Base-by-base conservation (phyloP, 176 grass and related monocot genomes). In the Eremochloa ophiuroides region DNA sequence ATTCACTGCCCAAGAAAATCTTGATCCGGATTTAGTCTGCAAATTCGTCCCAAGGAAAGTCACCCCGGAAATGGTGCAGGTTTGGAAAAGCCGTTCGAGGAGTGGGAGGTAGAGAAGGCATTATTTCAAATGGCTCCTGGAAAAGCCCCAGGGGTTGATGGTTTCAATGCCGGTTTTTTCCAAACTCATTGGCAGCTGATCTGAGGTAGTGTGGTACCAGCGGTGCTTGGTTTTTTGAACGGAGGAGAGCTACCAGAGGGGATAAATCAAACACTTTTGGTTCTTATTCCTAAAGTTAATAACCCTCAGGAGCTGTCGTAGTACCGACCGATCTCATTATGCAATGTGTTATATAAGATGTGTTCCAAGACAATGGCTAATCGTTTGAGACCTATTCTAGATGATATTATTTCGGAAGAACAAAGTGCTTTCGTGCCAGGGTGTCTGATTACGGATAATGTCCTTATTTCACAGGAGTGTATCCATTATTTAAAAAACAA, bases 131-230 rank as follows among this genome's bases (percentile, higher is more conserved):
- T 75, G 72, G 14, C 7, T 0, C 72, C 72, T 0, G 1, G 0
- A 0, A 75, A 75, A 2, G 7, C 72, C 0, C 74, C 74, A 0
- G 53, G 74, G 0, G 33, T 29, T 0, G 55, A 76, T 29, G 74
- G 74, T 0, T 61, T 76, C 6, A 39, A 25, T 18, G 55, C 35
- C 0, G 22, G 12, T 0, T 62, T 76, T 1, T 76, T 41, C 0
- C 53, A 76, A 1, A 10, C 4, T 0, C 30, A 76, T 4, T 76
- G 73, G 53, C 0, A 4, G 0, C 0, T 61, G 6, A 2, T 62
- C 0, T 15, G 27, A 0, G 4, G 0, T 0, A 7, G 15, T 0
- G 34, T 76, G 0, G n/a, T 18, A 0, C 0, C 5, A 3, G 55
- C 56, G 2, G 35, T 76, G 0, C 3, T 61, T 2, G 35, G 13